Evolutionary conservation across 371 early-diverging fungal species (phyloP).

Genomic region (Mortierella polycephala): DNA sequence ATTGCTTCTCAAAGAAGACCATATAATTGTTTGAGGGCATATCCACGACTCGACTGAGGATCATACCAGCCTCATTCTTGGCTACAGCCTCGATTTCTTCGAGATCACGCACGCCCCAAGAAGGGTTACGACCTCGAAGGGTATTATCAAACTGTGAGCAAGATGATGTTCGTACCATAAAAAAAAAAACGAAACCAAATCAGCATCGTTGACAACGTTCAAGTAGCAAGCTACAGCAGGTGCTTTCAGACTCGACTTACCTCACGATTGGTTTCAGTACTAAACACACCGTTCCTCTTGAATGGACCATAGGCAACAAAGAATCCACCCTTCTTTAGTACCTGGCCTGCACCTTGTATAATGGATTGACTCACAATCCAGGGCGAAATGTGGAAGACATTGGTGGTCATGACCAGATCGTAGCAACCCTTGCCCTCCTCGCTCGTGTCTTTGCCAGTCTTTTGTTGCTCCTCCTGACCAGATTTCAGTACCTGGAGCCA

Average conservation of each 20-base stretch:
- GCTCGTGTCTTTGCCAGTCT: not conserved
- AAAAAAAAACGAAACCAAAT: not conserved
- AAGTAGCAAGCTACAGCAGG: not conserved
- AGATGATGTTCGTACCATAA: not conserved
- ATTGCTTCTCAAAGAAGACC: conserved; percentile 32
- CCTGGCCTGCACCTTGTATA: conserved; percentile 26
- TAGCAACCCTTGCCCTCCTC: not conserved
- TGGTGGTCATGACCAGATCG: conserved; percentile 42
- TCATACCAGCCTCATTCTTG: conserved; percentile 21
- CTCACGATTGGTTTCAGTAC: conserved; percentile 46
- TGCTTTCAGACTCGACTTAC: conserved; percentile 3
- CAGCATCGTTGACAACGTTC: not conserved
- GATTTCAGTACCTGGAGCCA: conserved; percentile 17
- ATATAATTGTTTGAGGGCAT: conserved; percentile 52
- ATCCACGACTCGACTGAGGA: conserved; percentile 23
- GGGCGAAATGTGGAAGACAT: conserved; percentile 51
- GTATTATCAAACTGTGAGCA: conserved; percentile 32
- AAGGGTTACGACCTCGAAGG: conserved; percentile 38
- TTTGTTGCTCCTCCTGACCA: conserved; percentile 7
- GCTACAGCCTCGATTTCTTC: conserved; percentile 38
- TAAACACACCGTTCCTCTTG: conserved; percentile 30
- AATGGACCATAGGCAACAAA: conserved; percentile 34
- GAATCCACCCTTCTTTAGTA: conserved; percentile 26
- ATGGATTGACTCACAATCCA: conserved; percentile 48
- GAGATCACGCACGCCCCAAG: conserved; percentile 50